Base-by-base conservation (phyloP, 495 filamentous ascomycete species). In the Trichoderma orchidacearum region DNA sequence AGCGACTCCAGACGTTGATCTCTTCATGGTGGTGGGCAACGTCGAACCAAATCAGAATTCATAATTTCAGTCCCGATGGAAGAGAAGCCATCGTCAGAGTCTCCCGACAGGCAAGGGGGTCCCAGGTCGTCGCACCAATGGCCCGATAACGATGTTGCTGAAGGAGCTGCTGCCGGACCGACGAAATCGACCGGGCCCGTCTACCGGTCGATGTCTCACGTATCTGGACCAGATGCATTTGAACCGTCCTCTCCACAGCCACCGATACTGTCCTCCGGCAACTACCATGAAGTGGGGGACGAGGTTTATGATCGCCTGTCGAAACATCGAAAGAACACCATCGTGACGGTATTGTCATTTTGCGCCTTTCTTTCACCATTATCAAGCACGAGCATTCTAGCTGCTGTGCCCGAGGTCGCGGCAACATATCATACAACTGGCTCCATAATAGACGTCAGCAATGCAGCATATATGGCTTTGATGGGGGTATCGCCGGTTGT, bases 341-440 rank as follows among this genome's bases (percentile, higher is more conserved):
- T 88, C 58, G 80, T 84, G 30, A 68, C 67, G n/a, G 70, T 86
- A 3, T 67, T 87, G 21, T 80, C 84, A 0, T 84, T 81, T 61
- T 85, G 81, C 68, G 75, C 80, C 4, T 86, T 88, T 53, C 70
- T 88, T 25, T 80, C 84, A 15, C 85, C 85, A 0, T 79, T 87
- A 7, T 83, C 81, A 5, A 83, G 78, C 31, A 88, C 85, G 0
- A 81, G 81, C 0, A 83, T 88, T 41, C 68, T 88, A n/a, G 75
- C 85, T 7, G 85, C 83, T 30, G 73, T 83, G 11, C 84, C 85
- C 1, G 84, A 89, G 62, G 77, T 89, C 3, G 83, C 83, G 3
- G 66, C 61, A 11, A 80, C 80, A 12, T 89, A 78, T 58, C 55
- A 68, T 27, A 85, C 83, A 5, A 82, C 76, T 0, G 84, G 80